Evolutionary conservation across 495 filamentous ascomycete species (phyloP), one percentile per base, ranked within the genome.

Genomic region (Apiosordaria backusii): DNA sequence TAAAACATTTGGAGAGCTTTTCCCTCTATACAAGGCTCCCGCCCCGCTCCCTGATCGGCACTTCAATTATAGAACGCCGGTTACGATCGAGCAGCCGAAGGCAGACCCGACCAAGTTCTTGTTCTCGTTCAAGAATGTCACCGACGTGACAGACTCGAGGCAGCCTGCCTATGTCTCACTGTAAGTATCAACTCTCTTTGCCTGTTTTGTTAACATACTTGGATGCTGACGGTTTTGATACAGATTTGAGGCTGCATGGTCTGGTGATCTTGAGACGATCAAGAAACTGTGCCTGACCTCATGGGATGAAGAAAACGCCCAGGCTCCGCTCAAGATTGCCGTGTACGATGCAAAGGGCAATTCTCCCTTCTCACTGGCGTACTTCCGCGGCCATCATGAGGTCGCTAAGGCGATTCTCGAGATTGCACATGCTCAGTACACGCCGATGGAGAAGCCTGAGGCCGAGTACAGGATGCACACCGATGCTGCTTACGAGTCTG

Each of bases 181-280:
- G 69, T 82, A 71, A 79, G 80, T 74, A 13, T 60, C 7, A 57
- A 40, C 19, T 13, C 9, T 5, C 15, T 29, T 26, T 40, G 50
- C 22, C 3, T 4, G n/a, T 26, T 27, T 64, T 13, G 18, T 13
- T 45, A 15, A 45, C 10, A 45, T 24, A 4, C n/a, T n/a, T n/a
- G n/a, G 13, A 57, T 64, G 22, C 73, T 87, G 80, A 67, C 62
- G 21, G 23, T 24, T 4, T n/a, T 58, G 9, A 5, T 58, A 4
- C n/a, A 82, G 80, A 15, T 91, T 90, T 63, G 84, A 92, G 71
- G 89, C 90, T 10, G 86, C 85, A 1, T 92, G 88, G 87, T 65
- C 61, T n/a, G 88, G 88, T 3, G 86, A 93, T 69, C 53, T 88
- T 1, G 78, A 82, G 0, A 86, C 77, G 3, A 82, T 89, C 73